phyloP scores from a whole-genome alignment of 148 eudicot genomes.

The Amaranthus hypochondriacus region DNA sequence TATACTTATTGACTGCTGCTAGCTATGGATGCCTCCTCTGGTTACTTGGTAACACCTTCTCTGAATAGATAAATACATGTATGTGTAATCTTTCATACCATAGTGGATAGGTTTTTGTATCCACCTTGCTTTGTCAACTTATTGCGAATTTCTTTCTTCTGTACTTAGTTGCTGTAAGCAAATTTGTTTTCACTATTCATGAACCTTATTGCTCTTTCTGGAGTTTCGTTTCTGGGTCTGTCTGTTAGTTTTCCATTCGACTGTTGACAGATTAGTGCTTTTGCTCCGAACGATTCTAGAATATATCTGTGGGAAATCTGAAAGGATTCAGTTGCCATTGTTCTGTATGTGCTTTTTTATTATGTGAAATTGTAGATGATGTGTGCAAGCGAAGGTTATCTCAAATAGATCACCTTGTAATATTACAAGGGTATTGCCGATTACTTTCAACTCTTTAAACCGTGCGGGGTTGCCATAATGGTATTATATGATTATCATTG shows the following conservation, averaged over 20 bases:
- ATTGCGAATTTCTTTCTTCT: background rate
- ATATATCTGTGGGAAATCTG: background rate
- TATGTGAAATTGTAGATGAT: too few relatives aligned
- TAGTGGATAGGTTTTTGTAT: background rate
- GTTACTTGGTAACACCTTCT: slow-evolving; percentile 21
- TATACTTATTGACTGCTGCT: slow-evolving; percentile 27
- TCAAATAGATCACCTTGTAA: too few relatives aligned
- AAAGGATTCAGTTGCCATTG: too few relatives aligned
- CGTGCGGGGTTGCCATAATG: too few relatives aligned
- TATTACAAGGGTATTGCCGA: too few relatives aligned
- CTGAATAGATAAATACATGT: background rate
- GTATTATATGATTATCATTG: too few relatives aligned
- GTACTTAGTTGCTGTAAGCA: background rate
- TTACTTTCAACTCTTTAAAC: too few relatives aligned
- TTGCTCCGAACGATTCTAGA: background rate
- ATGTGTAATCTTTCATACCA: background rate
- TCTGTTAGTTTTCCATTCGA: background rate
- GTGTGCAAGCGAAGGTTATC: too few relatives aligned
- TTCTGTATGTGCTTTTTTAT: too few relatives aligned
- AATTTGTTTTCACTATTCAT: background rate
- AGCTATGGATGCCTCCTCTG: slow-evolving; percentile 24
- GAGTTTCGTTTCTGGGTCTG: background rate
- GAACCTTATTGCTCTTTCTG: background rate
- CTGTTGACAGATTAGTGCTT: too few relatives aligned
- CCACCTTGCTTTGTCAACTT: background rate